phyloP scores from a whole-genome alignment of 306 rosid genomes.

The Casuarina cunninghamiana region DNA sequence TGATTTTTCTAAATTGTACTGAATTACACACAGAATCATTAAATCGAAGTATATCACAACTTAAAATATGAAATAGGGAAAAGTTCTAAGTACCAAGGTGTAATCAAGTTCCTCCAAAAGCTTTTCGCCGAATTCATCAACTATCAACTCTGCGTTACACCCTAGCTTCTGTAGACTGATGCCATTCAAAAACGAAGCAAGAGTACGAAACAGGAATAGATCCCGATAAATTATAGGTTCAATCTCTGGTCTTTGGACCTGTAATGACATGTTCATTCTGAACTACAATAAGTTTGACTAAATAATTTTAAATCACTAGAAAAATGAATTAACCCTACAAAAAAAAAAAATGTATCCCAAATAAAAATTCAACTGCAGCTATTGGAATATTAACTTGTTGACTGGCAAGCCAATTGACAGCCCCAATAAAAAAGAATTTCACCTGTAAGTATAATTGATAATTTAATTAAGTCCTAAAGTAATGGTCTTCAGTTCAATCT shows the following conservation, averaged over 20 bases:
- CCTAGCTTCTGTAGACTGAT: constrained; percentile 92
- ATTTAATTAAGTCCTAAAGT: too few relatives aligned
- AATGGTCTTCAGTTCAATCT: too few relatives aligned
- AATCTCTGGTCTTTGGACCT: constrained; percentile 95
- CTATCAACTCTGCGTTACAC: constrained; percentile 96
- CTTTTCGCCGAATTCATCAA: constrained; percentile 99
- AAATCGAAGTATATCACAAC: constrained; percentile 5
- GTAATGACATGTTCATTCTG: constrained; percentile 24
- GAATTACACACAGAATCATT: background rate
- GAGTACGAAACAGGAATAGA: constrained; percentile 90
- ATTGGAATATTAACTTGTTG: too few relatives aligned
- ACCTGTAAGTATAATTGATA: too few relatives aligned
- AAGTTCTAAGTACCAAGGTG: constrained; percentile 69
- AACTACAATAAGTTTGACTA: background rate
- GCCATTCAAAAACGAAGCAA: constrained; percentile 91
- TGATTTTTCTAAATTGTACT: background rate
- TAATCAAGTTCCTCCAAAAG: constrained; percentile 99
- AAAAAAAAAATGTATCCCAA: background rate
- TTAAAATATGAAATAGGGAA: constrained; percentile 24
- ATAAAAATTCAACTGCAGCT: background rate
- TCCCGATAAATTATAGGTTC: constrained; percentile 95
- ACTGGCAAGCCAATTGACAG: too few relatives aligned
- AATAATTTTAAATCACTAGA: background rate
- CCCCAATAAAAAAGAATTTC: too few relatives aligned
- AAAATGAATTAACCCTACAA: background rate